Evolutionary conservation across 2,329 filamentous ascomycete species (phyloP), one percentile per base, ranked within the genome.

Genomic region (Diaporthe destruens): DNA sequence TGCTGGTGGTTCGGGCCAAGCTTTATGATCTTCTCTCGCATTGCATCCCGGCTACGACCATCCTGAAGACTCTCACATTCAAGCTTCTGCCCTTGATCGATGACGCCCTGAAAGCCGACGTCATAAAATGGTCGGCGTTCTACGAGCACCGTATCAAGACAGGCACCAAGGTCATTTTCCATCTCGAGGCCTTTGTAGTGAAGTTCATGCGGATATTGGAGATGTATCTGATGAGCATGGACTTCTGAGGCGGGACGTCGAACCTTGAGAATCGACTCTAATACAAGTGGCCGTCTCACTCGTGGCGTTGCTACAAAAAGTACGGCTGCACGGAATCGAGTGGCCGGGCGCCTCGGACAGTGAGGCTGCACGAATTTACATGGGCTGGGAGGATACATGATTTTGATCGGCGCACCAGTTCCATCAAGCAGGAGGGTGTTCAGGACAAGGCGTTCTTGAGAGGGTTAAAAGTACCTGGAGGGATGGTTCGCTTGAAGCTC

Each of bases 121-220:
- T 99, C 6, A 93, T 99, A 76, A 94, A 93, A 80, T 99, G 96
- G 96, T 94, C 94, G 6, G 95, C 96, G 0, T 98, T 98, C 79
- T 99, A 97, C 82, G 97, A 99, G 83, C 96, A 99, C 82, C 90
- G 96, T 74, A 94, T 98, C 83, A 94, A 94, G 81, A 93, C 93
- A 77, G 96, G 96, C 67, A 95, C 89, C 73, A 99, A 99, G 87
- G 93, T 97, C 72, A 98, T 99, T 75, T 99, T 99, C 83, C 97
- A 99, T 80, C 86, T 99, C 5, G 97, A 99, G 83, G 96, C 96
- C 4, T 99, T 99, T 83, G 96, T 99, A 72, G 96, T 96, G 72
- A 98, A 98, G 85, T 98, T 98, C 81, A 98, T 99, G 96, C 90
- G 96, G 77, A 90, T 98, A 77, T 89, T 96, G 75, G 96, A 99